A percentile compares a stretch with the other conserved stretches of the same genome.
Conservation (phyloP, 176 grass and related monocot species). For the Zea mays region Zm-B73-REFERENCE-NAM-5.0 NC_050097.1:32778001-32778500, state of each 20-base stretch:
- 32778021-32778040: not conserved
- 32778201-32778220: no score
- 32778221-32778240: no score
- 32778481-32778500: constrained; percentile 14
- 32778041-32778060: not conserved
- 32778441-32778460: not conserved
- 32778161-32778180: not conserved
- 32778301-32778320: not conserved
- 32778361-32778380: constrained; percentile 19
- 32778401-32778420: not conserved
- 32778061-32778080: not conserved
- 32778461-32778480: not conserved
- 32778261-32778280: not conserved
- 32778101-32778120: not conserved
- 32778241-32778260: not conserved
- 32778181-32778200: not conserved
- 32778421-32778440: constrained; percentile 21
- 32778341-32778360: not conserved
- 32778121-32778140: not conserved
- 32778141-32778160: not conserved
- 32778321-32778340: not conserved
- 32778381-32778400: not conserved
- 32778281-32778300: constrained; percentile 13
- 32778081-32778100: no score
- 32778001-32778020: not conserved